Evolutionary conservation across 208 protist species (phyloP).

Genomic region (Naegleria lovaniensis): DNA sequence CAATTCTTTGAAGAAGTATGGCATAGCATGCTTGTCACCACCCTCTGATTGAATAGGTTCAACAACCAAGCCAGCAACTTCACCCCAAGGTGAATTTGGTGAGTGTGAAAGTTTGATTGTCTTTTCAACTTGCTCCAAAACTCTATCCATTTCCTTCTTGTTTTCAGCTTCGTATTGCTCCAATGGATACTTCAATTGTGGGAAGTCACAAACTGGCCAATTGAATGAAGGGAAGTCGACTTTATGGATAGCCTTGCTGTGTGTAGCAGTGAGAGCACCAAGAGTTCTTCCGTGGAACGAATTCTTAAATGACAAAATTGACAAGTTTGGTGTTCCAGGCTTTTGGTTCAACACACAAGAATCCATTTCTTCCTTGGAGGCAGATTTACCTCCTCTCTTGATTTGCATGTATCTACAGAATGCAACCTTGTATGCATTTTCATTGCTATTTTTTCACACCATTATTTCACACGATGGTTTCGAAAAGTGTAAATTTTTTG

Average conservation of each 20-base stretch:
- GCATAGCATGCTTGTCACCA: conserved; percentile 47
- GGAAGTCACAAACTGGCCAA: conserved; percentile 54
- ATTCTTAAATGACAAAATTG: conserved; percentile 50
- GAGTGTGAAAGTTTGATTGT: conserved; percentile 32
- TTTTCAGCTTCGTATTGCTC: conserved; percentile 44
- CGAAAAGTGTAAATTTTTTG: background rate
- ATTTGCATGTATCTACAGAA: conserved; percentile 51
- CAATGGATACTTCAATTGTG: conserved; percentile 54
- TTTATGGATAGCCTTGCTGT: conserved; percentile 58
- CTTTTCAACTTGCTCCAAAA: conserved; percentile 46
- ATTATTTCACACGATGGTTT: conserved; percentile 46
- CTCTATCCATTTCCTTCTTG: conserved; percentile 44
- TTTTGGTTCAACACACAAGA: conserved; percentile 48
- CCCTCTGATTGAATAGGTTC: conserved; percentile 55
- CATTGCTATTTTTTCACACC: conserved; percentile 36
- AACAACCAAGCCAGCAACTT: conserved; percentile 51
- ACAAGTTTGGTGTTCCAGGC: conserved; percentile 48
- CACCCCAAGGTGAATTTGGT: conserved; percentile 21
- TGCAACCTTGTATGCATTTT: conserved; percentile 56
- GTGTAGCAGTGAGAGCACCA: conserved; percentile 50
- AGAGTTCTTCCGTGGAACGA: conserved; percentile 55
- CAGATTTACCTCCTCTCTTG: conserved; percentile 26
- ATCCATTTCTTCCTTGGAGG: conserved; percentile 46
- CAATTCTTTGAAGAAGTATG: conserved; percentile 53
- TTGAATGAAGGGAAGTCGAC: conserved; percentile 59